Evolutionary conservation across 192 early-diverging fungal species (phyloP).

Genomic region (Entomortierella parvispora): DNA sequence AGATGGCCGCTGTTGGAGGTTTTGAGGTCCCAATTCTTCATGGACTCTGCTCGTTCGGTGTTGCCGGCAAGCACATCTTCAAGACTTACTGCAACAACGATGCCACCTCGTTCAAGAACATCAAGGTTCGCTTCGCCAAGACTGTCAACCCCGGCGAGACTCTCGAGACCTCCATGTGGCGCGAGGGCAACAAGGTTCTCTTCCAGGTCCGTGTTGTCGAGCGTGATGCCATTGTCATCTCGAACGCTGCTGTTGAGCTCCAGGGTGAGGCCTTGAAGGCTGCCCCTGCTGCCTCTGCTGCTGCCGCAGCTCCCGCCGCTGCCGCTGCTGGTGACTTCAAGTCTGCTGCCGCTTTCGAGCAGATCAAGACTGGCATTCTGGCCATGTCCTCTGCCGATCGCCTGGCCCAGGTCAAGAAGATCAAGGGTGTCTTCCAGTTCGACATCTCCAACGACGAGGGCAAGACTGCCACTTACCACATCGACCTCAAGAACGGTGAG

Average conservation of each 20-base stretch:
- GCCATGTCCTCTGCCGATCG: constrained; percentile 67
- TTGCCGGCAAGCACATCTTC: constrained; percentile 91
- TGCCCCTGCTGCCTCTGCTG: constrained; percentile 43
- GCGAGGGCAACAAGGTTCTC: constrained; percentile 86
- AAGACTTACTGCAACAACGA: constrained; percentile 77
- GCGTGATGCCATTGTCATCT: constrained; percentile 89
- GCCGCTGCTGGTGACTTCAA: constrained; percentile 76
- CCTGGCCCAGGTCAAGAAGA: constrained; percentile 71
- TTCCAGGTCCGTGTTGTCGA: constrained; percentile 97
- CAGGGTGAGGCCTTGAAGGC: constrained; percentile 53
- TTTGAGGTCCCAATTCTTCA: constrained; percentile 98
- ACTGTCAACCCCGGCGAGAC: constrained; percentile 98
- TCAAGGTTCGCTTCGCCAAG: constrained; percentile 92
- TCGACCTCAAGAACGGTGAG: constrained; percentile 85
- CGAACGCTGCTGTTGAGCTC: constrained; percentile 93
- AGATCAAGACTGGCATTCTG: constrained; percentile 66
- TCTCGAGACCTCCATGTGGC: constrained; percentile 97
- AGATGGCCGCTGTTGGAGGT: constrained; percentile 92
- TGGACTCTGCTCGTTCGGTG: constrained; percentile 93
- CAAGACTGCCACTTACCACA: constrained; percentile 75
- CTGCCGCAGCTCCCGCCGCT: constrained; percentile 31
- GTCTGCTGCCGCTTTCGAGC: constrained; percentile 76
- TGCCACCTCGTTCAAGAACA: constrained; percentile 75
- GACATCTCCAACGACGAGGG: constrained; percentile 77
- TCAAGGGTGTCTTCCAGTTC: constrained; percentile 85